Evolutionary conservation across 129 eudicot species (phyloP), one percentile per base, ranked within the genome.

Genomic region (Centrapalus pauciflorus): DNA sequence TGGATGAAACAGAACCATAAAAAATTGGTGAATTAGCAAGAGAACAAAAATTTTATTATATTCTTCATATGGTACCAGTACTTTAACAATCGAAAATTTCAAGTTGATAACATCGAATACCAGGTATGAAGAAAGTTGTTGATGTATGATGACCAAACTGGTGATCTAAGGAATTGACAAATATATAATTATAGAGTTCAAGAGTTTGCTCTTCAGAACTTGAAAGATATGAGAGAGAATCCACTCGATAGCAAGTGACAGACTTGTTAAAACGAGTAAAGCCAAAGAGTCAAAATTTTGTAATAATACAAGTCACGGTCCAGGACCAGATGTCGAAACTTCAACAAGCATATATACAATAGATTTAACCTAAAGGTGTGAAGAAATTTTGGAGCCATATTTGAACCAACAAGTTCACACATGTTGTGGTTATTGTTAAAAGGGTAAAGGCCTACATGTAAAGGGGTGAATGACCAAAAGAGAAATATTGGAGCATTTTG

Each of bases 371-470:
- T n/a, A n/a, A n/a, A n/a, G n/a, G n/a, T n/a, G n/a, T 16, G 17
- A 45, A 17, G 23, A 66, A 23, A 50, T 2, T 66, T 30, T 51
- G 0, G 46, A 66, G 7, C 21, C 59, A 30, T 4, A 25, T 11
- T 30, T 49, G 33, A 48, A 33, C 61, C 61, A 50, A 21, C 49
- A 49, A 20, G 46, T 27, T 66, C 48, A 66, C 45, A 20, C 49
- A 0, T 50, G 48, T 50, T 50, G 7, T 16, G 54, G 25, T 62
- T 37, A 12, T 66, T 17, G 29, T 6, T 50, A 61, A n/a, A n/a
- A n/a, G 49, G 23, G 45, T 16, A 10, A n/a, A 14, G 52, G 7
- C 52, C 9, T 14, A 16, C 52, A 45, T 23, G 21, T 45, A 45
- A 45, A 4, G 23, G 23, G 11, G 20, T 16, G n/a, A n/a, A n/a